Base-by-base conservation (phyloP, 306 rosid genomes). In the Ziziphus jujuba region DNA sequence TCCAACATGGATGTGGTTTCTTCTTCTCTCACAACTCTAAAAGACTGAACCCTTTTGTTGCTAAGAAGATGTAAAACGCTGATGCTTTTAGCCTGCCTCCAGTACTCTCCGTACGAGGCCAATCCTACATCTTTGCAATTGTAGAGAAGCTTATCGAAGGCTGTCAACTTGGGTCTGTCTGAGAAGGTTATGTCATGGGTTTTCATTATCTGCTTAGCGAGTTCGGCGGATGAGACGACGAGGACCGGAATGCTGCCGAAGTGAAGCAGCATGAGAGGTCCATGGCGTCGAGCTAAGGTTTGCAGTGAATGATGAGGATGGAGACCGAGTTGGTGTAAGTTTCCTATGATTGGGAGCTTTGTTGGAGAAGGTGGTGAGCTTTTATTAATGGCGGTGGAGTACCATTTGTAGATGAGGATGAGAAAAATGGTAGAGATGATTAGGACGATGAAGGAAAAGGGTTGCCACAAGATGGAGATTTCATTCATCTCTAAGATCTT, bases 181-280 rank as follows among this genome's bases (percentile, higher is more conserved):
- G 80, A 50, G 67, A 81, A 83, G 14, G 61, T 21, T 0, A 76
- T 56, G 12, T 84, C 93, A 24, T 71, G 84, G 5, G 78, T 78
- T 72, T 82, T 87, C 80, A 84, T 64, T 20, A 87, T 55, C 21
- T 77, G 85, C 1, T 74, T 28, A 4, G 82, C 87, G 6, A 65
- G 61, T 1, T 79, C 79, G 0, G 84, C 63, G 0, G 90, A 87
- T 4, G 86, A 87, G 33, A 82, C 69, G 1, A 84, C 76, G 3
- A 87, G 77, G 44, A 72, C 64, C 1, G 81, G 86, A 0, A 61
- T 40, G 31, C 36, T 67, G 9, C 89, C 87, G 0, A 84, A 67
- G 62, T 62, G 87, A 53, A 87, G 80, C 8, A 75, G 71, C 93
- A 84, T 80, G 16, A 82, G 49, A 8, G 80, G 75, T 25, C 88